Base-by-base conservation (phyloP, 2,329 filamentous ascomycete genomes). In the Byssochlamys sp. region DNA sequence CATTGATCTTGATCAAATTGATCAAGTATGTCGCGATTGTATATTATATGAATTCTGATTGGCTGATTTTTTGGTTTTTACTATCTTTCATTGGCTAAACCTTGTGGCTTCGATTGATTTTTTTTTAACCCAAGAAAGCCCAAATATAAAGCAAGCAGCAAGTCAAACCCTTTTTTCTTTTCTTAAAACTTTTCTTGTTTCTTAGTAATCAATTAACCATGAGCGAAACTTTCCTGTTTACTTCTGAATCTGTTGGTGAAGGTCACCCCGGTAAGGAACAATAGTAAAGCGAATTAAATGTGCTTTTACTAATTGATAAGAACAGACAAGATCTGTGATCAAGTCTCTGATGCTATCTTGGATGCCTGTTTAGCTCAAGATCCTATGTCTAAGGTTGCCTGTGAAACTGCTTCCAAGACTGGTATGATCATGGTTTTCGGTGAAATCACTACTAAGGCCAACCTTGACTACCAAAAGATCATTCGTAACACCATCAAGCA, bases 371-470 rank as follows among this genome's bases (percentile, higher is more conserved):
- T 99, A 73, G 82, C 83, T 63, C 88, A 94, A 78, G 94, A 99
- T 77, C 92, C 92, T 66, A 85, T 96, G 73, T 97, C 94, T 82
- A 99, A 77, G 80, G 84, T 97, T 69, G 94, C 94, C 76, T 99
- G 94, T 79, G 94, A 99, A 84, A 96, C 92, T 67, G 94, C 94
- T 71, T 96, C 94, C 81, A 99, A 99, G 89, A 99, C 94, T 68
- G 76, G 77, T 72, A 87, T 99, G 94, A 84, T 99, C 78, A 97
- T 99, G 94, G 87, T 95, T 75, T 95, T 96, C 65, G 91, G 91
- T 79, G 94, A 99, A 78, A 97, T 99, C 78, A 95, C 91, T 78
- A 97, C 94, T 81, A 94, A 95, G 82, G 87, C 92, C 78, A 83
- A 81, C 67, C 81, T 97, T 69, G 94, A 99, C 84, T 99, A 96